Evolutionary conservation across 495 filamentous ascomycete species (phyloP).

Genomic region (Aspergillus asperescens): DNA sequence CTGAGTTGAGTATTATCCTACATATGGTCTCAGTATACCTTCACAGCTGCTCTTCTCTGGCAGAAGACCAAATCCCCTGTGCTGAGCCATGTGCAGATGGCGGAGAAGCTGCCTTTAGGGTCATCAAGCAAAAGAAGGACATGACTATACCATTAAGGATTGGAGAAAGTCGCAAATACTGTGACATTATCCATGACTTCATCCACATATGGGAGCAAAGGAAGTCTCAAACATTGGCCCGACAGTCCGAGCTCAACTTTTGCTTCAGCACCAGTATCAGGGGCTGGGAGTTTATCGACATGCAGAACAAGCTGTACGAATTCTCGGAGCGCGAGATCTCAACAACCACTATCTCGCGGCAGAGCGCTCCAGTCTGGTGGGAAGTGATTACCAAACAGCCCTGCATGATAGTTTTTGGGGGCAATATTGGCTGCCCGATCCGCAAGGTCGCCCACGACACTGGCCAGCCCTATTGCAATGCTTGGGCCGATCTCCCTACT

Average conservation of each 20-base stretch:
- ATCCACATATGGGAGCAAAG: constrained; percentile 2
- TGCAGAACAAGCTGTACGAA: background rate
- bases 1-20: background rate
- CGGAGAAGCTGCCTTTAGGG: background rate
- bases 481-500: background rate
- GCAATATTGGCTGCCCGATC: constrained; percentile 2
- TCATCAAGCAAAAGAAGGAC: background rate
- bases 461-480: constrained; percentile 4
- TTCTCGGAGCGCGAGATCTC: background rate
- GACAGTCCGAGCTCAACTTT: background rate
- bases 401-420: constrained; percentile 1
- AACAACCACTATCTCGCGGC: background rate
- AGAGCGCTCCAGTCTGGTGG: background rate
- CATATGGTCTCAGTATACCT: constrained; percentile 2
- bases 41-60: background rate
- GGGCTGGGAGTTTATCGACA: constrained; percentile 3
- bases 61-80: background rate
- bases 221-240: background rate
- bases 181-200: background rate
- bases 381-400: background rate
- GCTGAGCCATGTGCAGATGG: background rate
- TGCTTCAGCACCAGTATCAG: background rate
- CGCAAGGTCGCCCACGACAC: background rate
- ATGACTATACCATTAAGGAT: background rate
- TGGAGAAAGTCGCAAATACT: background rate